phyloP scores from a whole-genome alignment of 2,329 filamentous ascomycete genomes.

The Trematosphaeria pertusa region DNA sequence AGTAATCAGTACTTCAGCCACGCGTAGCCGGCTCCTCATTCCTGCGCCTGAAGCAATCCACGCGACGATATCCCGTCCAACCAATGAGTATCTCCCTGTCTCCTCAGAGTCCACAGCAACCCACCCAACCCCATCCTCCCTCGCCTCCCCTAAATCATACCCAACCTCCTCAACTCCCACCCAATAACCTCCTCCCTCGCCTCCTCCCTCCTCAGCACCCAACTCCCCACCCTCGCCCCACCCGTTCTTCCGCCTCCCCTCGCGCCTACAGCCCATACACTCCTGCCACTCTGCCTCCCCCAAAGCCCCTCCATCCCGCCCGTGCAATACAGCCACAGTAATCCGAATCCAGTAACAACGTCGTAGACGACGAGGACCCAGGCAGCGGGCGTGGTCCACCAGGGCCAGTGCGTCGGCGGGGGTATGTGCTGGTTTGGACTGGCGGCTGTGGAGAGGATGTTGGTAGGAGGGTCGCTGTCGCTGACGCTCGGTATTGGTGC shows the following conservation, averaged over 20 bases:
- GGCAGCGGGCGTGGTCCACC: slow-evolving; percentile 15
- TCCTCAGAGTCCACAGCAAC: too few relatives aligned
- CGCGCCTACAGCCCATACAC: neutral
- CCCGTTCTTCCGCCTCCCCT: slow-evolving; percentile 1
- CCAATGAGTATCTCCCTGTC: too few relatives aligned
- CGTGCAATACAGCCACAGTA: slow-evolving; percentile 23
- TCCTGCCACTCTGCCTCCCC: slow-evolving; percentile 6
- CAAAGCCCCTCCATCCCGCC: slow-evolving; percentile 14
- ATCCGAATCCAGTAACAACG: slow-evolving; percentile 9
- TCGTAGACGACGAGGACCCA: slow-evolving; percentile 30
- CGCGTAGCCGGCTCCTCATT: too few relatives aligned
- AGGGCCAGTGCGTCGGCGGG: slow-evolving; percentile 6
- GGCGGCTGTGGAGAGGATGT: neutral
- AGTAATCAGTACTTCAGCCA: too few relatives aligned
- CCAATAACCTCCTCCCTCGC: slow-evolving; percentile 18
- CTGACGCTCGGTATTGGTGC: too few relatives aligned
- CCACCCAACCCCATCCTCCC: too few relatives aligned
- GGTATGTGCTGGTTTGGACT: neutral
- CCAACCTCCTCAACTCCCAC: slow-evolving; percentile 33
- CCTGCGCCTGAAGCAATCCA: too few relatives aligned
- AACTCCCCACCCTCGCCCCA: slow-evolving; percentile 5
- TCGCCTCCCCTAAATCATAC: slow-evolving; percentile 19
- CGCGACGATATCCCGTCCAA: too few relatives aligned
- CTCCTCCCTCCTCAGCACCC: neutral
- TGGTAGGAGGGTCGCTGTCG: too few relatives aligned